A percentile compares a stretch with the other conserved stretches of the same genome.
These are phyloP conservation scores for Ascochyta fabae DNA, from an alignment of 2,329 filamentous ascomycete genomes.

Conservation along the genomic window DNA sequence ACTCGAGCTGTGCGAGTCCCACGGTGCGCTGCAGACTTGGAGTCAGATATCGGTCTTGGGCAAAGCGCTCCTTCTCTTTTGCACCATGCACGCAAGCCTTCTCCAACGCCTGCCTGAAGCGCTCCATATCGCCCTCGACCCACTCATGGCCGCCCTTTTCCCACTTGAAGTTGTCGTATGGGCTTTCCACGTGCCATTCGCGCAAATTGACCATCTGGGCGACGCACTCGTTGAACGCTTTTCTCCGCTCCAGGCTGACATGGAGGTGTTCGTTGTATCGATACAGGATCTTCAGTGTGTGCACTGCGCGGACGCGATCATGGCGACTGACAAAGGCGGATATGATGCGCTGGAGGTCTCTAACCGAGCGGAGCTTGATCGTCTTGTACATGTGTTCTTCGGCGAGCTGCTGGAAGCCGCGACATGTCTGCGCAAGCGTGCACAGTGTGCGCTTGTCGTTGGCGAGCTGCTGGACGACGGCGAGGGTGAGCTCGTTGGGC, in stretches of 20 bases:
- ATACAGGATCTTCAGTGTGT: slow-evolving; percentile 43
- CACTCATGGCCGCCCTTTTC: slow-evolving; percentile 35
- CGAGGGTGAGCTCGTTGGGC: slow-evolving; percentile 39
- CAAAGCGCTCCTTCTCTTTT: slow-evolving; percentile 21
- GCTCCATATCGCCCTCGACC: slow-evolving; percentile 43
- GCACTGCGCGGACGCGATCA: slow-evolving; percentile 38
- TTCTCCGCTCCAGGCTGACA: slow-evolving; percentile 30
- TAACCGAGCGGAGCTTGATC: slow-evolving; percentile 38
- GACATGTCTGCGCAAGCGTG: slow-evolving; percentile 39
- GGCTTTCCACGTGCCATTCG: slow-evolving; percentile 45
- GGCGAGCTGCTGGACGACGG: slow-evolving; percentile 37
- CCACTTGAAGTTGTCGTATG: slow-evolving; percentile 46
- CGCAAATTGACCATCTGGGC: slow-evolving; percentile 39
- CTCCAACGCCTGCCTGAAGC: slow-evolving; percentile 38
- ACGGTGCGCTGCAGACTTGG: slow-evolving; percentile 22
- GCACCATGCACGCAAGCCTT: slow-evolving; percentile 30
- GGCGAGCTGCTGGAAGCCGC: slow-evolving; percentile 36
- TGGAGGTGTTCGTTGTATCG: slow-evolving; percentile 30
- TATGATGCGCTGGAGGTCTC: slow-evolving; percentile 34
- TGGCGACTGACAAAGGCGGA: slow-evolving; percentile 31
- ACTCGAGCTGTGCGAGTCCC: slow-evolving; percentile 38
- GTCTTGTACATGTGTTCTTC: slow-evolving; percentile 44
- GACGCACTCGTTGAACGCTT: slow-evolving; percentile 38
- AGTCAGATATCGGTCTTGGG: slow-evolving; percentile 19
- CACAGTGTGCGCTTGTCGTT: slow-evolving; percentile 32